Percentiles rank a stretch among this genome's conserved stretches.
Evolutionary conservation across 805 yeast genomes (phyloP).

Genomic region (Schwanniomyces sp.): DNA sequence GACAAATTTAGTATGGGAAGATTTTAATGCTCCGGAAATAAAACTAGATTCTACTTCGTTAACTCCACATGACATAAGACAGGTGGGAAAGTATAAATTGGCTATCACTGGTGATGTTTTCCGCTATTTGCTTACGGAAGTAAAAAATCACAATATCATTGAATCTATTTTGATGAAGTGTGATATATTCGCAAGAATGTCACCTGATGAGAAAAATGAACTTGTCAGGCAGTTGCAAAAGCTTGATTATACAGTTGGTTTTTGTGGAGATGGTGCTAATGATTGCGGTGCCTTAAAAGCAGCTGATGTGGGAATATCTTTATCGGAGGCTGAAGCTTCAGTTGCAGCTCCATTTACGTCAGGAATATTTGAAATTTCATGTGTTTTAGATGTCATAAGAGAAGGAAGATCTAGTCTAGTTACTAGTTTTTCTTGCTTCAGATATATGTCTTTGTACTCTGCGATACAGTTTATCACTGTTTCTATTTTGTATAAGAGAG

Average conservation of each 20-base stretch:
- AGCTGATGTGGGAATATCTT: conserved; percentile 94
- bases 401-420: conserved; percentile 96
- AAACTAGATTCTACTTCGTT: conserved; percentile 65
- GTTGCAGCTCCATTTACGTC: conserved; percentile 99
- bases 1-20: conserved; percentile 62
- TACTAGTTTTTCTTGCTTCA: conserved; percentile 95
- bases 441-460: conserved; percentile 94
- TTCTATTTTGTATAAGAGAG: conserved; percentile 78
- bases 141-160: conserved; percentile 38
- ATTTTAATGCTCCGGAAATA: conserved; percentile 57
- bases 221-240: conserved; percentile 82
- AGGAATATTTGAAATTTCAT: conserved; percentile 82
- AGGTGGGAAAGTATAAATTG: conserved; percentile 48
- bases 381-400: conserved; percentile 85
- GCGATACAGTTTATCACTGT: conserved; percentile 95
- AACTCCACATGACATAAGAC: conserved; percentile 39
- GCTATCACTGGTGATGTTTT: conserved; percentile 95
- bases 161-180: conserved; percentile 67
- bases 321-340: conserved; percentile 97
- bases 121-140: conserved; percentile 65
- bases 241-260: conserved; percentile 89
- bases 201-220: conserved; percentile 98
- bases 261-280: conserved; percentile 99
- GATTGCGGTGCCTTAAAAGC: conserved; percentile 98
- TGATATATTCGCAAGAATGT: conserved; percentile 91